A percentile compares a stretch with the other conserved stretches of the same genome.
These are phyloP conservation scores for Amauroascus niger DNA, from an alignment of 2,329 filamentous ascomycete species.

Conservation along the genomic window DNA sequence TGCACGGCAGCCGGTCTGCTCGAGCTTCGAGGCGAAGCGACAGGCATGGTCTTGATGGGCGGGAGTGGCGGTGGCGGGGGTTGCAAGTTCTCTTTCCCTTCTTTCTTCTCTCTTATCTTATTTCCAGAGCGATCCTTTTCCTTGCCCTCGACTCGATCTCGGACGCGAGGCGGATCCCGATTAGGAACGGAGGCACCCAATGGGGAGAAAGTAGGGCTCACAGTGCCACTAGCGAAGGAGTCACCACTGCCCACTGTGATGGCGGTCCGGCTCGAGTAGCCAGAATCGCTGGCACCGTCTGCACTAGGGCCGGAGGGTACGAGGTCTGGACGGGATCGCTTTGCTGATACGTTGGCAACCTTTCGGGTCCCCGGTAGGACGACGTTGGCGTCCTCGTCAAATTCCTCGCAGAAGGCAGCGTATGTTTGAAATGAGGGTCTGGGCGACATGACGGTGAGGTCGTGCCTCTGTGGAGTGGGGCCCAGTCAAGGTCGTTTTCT, in stretches of 20 bases:
- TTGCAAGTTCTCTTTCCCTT: slow-evolving; percentile 19
- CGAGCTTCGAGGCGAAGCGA: slow-evolving; percentile 26
- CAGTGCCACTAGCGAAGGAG: slow-evolving; percentile 40
- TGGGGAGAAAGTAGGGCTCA: slow-evolving; percentile 31
- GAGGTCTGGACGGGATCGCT: slow-evolving; percentile 39
- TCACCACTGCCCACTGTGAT: slow-evolving; percentile 45
- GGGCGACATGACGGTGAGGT: slow-evolving; percentile 28
- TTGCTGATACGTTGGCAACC: slow-evolving; percentile 44
- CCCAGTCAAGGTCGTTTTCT: background rate
- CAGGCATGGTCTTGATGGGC: slow-evolving; percentile 30
- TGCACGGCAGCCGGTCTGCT: slow-evolving; percentile 25
- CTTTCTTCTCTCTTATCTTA: slow-evolving; percentile 15
- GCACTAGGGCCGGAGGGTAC: slow-evolving; percentile 26
- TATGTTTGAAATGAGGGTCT: slow-evolving; percentile 25
- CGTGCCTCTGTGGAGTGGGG: slow-evolving; percentile 10
- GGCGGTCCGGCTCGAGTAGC: slow-evolving; percentile 52
- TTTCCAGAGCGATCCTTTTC: slow-evolving; percentile 17
- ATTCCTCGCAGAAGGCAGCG: slow-evolving; percentile 41
- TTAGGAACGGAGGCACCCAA: slow-evolving; percentile 27
- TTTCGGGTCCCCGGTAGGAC: slow-evolving; percentile 40
- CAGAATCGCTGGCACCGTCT: slow-evolving; percentile 50
- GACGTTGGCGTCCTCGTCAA: slow-evolving; percentile 37
- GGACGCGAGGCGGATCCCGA: slow-evolving; percentile 17
- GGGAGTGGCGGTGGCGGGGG: slow-evolving; percentile 18
- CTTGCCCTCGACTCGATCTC: slow-evolving; percentile 21